Base-by-base conservation (phyloP, 106 monocot genomes). In the Iris macrosiphon region DNA sequence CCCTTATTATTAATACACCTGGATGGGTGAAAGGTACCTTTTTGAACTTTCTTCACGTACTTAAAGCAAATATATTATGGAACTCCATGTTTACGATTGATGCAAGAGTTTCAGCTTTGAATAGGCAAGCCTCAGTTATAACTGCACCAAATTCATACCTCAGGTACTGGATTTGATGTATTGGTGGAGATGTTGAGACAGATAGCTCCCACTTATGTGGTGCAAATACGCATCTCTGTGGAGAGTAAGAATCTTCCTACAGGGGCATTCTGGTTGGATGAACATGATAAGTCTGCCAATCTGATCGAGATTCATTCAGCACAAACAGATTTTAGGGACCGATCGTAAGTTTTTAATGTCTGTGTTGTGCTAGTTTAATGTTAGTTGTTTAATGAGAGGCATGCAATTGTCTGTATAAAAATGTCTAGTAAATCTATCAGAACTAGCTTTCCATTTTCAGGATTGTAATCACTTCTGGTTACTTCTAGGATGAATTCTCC, bases 1-100 rank as follows among this genome's bases (percentile, higher is more conserved):
- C 89, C 60, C 68, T 96, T 62, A 80, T 96, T 70, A 71, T 96
- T 48, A 96, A 96, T 31, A 96, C 96, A 49, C 75, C 96, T 66
- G 96, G 96, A 34, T 96, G 95, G 95, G 85, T 95, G 38, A 95
- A 95, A 85, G 95, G 95, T 95, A 71, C 15, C 17, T 35, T n/a
- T 25, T 38, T 26, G 40, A 41, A 47, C 23, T 18, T 66, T 47
- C 20, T 26, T 39, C 1, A 6, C n/a, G n/a, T n/a, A n/a, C n/a
- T n/a, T n/a, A n/a, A n/a, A n/a, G n/a, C n/a, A n/a, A n/a, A n/a
- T n/a, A n/a, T n/a, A n/a, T n/a, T n/a, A n/a, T n/a, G n/a, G n/a
- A n/a, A n/a, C n/a, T n/a, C n/a, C n/a, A n/a, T n/a, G n/a, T n/a
- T n/a, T n/a, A n/a, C n/a, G n/a, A n/a, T n/a, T n/a, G n/a, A n/a